Evolutionary conservation across 2,329 filamentous ascomycete species (phyloP), one percentile per base, ranked within the genome.

Genomic region (Ceratocystis harringtonii): DNA sequence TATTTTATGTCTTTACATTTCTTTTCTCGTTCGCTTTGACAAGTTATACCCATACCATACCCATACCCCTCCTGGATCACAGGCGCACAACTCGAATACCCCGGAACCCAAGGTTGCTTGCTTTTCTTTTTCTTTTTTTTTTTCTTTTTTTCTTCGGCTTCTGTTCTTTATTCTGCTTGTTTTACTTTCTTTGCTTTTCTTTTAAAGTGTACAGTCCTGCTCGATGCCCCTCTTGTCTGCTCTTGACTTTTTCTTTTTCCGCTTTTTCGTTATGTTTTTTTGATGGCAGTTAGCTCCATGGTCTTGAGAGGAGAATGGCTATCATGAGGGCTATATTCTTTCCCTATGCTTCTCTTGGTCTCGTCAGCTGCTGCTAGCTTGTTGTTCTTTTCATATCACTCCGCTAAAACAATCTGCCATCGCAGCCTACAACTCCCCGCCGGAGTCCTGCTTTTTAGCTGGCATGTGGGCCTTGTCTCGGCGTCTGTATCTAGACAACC

Each of bases 1-100:
- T 48, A 61, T 64, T 43, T 44, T 25, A 55, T 43, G 25, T 45
- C 64, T 67, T 67, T 45, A 61, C 28, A 44, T 45, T 50, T 63
- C 55, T 65, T 61, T 62, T 66, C 28, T 67, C 64, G 64, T 68
- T 68, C 64, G 48, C 48, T 67, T 67, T 44, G 63, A 61, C 63
- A 65, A 65, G 62, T 67, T 67, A 66, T 66, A 66, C 65, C 57
- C 63, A 67, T 67, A 67, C 66, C 62, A 19, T 15, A 12, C 22
- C 52, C 22, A 19, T 22, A 12, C 22, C 52, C 30, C 66, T 55
- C 64, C 63, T 67, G 63, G 66, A 67, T 67, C 60, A 67, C 48
- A 67, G 66, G 66, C 63, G 57, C 66, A 65, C 62, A 61, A 66
- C 61, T 55, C 32, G 52, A 67, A 67, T 67, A 65, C 66, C 66